A percentile compares a stretch with the other conserved stretches of the same genome.
Evolutionary conservation across 768 basidiomycete genomes (phyloP).

Genomic region (Cyclocybe cylindracea): DNA sequence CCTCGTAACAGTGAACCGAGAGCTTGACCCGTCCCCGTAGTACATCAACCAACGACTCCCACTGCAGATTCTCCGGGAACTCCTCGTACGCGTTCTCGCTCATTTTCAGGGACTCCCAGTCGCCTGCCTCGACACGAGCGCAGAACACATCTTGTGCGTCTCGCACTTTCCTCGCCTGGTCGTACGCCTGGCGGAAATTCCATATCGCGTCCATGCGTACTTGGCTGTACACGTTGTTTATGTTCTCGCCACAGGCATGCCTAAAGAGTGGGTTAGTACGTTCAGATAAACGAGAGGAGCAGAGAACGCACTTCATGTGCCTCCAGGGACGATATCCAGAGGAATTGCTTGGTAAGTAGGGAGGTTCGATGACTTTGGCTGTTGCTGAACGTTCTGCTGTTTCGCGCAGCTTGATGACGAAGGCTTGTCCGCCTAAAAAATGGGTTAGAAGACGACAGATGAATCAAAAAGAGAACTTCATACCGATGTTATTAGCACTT

Average conservation of each 20-base stretch:
- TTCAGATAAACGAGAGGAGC: not conserved
- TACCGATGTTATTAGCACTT: constrained; percentile 61
- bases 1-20: constrained; percentile 47
- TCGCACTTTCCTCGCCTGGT: constrained; percentile 65
- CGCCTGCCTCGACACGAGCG: constrained; percentile 41
- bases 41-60: constrained; percentile 72
- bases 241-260: constrained; percentile 76
- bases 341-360: constrained; percentile 49
- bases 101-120: constrained; percentile 41
- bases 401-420: constrained; percentile 73
- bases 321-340: constrained; percentile 54
- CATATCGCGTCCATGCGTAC: constrained; percentile 65
- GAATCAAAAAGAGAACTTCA: not conserved
- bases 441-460: not conserved
- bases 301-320: constrained; percentile 66
- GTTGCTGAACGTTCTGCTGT: constrained; percentile 69
- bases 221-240: constrained; percentile 42
- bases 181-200: constrained; percentile 73
- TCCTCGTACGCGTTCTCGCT: constrained; percentile 23
- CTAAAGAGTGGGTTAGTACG: constrained; percentile 26
- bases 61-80: constrained; percentile 71
- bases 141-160: constrained; percentile 72
- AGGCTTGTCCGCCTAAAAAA: constrained; percentile 69
- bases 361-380: constrained; percentile 74
- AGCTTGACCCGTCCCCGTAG: constrained; percentile 73